These are phyloP conservation scores for Kurtzmaniella fragi DNA, from an alignment of 805 yeast species.

Conservation along the genomic window DNA sequence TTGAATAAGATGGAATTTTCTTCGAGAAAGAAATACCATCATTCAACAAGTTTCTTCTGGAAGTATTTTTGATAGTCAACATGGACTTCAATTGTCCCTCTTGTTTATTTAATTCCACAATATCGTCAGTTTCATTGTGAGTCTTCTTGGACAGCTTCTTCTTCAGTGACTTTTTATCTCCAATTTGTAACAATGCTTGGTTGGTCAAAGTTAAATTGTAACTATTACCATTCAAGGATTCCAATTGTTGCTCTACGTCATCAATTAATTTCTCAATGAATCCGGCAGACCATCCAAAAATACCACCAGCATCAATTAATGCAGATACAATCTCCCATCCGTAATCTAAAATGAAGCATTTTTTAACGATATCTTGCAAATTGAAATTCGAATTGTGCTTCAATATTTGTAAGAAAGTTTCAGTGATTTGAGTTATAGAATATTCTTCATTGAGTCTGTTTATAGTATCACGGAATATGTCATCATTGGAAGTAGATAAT, in stretches of 20 bases:
- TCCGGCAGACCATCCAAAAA: conserved; percentile 58
- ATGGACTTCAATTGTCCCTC: conserved; percentile 29
- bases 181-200: conserved; percentile 32
- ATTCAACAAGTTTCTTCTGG: conserved; percentile 22
- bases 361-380: conserved; percentile 33
- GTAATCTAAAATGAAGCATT: conserved; percentile 33
- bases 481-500: conserved; percentile 47
- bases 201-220: conserved; percentile 43
- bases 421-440: conserved; percentile 54
- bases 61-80: conserved; percentile 24
- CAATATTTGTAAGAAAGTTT: conserved; percentile 33
- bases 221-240: conserved; percentile 37
- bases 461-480: conserved; percentile 63
- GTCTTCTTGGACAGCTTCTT: conserved; percentile 12
- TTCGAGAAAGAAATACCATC: conserved; percentile 27
- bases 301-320: conserved; percentile 68
- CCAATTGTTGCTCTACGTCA: conserved; percentile 45
- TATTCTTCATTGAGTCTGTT: conserved; percentile 63
- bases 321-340: conserved; percentile 61
- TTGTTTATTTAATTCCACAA: conserved; percentile 19
- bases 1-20: conserved; percentile 50
- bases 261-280: conserved; percentile 41
- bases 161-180: conserved; percentile 20
- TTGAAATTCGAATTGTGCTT: conserved; percentile 22
- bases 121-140: conserved; percentile 20